Conservation (phyloP, 2,329 filamentous ascomycete genomes). For the Colletotrichum falcatum region DNA sequence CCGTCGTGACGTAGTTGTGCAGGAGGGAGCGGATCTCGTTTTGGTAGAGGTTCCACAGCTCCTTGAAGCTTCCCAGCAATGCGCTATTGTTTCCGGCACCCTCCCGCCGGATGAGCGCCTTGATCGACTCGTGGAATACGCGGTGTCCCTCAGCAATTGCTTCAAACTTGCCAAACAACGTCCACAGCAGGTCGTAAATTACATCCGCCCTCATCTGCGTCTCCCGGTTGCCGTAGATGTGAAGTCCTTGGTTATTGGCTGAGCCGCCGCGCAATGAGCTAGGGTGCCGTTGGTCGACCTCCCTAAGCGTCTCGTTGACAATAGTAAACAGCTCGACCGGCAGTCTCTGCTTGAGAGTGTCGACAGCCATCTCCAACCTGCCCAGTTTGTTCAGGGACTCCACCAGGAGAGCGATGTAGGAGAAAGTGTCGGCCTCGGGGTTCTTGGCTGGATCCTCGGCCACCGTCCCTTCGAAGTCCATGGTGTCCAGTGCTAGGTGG, state of each 20-base stretch:
- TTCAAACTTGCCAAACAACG: constrained; percentile 95
- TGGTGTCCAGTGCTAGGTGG: constrained; percentile 68
- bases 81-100: constrained; percentile 72
- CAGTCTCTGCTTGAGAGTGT: constrained; percentile 90
- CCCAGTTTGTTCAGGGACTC: constrained; percentile 93
- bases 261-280: constrained; percentile 74
- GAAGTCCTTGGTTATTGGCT: constrained; percentile 65
- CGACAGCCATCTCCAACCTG: constrained; percentile 85
- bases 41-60: constrained; percentile 97
- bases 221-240: constrained; percentile 75
- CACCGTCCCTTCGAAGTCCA: constrained; percentile 72
- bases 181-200: constrained; percentile 91
- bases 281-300: constrained; percentile 94
- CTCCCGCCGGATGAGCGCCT: constrained; percentile 86
- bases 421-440: constrained; percentile 94
- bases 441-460: constrained; percentile 92
- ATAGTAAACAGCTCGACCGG: constrained; percentile 94
- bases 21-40: constrained; percentile 95
- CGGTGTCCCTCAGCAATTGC: constrained; percentile 96
- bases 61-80: constrained; percentile 90
- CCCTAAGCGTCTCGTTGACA: constrained; percentile 93
- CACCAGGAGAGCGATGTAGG: constrained; percentile 88
- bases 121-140: constrained; percentile 91
- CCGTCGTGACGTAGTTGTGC: constrained; percentile 95
- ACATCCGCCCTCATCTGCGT: constrained; percentile 85